Evolutionary conservation across 345 rosid species (phyloP).

Genomic region (Pugionium cornutum): DNA sequence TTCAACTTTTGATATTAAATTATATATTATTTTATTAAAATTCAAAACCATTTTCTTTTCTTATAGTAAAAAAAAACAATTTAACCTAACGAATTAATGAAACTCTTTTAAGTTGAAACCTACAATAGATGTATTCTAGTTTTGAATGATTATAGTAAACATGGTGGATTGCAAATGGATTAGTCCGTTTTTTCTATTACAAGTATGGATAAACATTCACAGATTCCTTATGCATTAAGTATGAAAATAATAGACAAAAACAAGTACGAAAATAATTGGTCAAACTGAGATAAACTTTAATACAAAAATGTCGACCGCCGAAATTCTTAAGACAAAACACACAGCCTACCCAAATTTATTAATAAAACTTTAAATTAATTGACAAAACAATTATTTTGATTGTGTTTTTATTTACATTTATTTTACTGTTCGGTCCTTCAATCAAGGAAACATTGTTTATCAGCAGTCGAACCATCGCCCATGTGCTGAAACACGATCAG

Average conservation of each 20-base stretch:
- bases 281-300: conserved; percentile 26
- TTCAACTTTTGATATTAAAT: neutral
- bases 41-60: no score
- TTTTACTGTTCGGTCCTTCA: conserved; percentile 16
- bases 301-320: conserved; percentile 33
- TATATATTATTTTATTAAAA: neutral
- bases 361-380: neutral
- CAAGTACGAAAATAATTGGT: neutral
- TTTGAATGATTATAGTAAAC: no score
- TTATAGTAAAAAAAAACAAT: no score
- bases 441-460: conserved; percentile 37
- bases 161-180: neutral
- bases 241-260: no score
- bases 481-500: conserved; percentile 31
- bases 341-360: conserved; percentile 18
- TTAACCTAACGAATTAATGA: no score
- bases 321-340: conserved; percentile 12
- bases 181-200: neutral
- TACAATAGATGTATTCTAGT: no score
- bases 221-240: no score
- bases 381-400: neutral
- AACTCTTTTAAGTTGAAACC: no score
- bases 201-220: no score
- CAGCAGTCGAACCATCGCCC: conserved; percentile 31
- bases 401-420: conserved; percentile 8